Evolutionary conservation across 2,329 filamentous ascomycete species (phyloP), one percentile per base, ranked within the genome.

Genomic region (Verticillium longisporum): DNA sequence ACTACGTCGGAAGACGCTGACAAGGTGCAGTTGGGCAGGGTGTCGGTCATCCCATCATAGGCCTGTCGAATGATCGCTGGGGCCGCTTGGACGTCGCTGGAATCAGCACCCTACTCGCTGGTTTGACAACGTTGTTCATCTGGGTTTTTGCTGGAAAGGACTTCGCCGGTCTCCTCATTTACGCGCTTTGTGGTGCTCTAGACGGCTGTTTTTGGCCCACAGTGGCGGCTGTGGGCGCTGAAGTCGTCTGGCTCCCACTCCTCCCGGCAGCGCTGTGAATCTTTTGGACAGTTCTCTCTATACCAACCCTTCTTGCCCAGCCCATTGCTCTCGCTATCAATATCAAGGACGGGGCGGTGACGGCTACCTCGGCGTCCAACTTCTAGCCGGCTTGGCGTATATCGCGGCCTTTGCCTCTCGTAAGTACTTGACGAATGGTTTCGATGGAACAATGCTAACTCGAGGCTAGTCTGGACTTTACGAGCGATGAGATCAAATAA

Each of bases 11-110:
- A 7, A 7, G 15, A 9, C 26, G 10, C 53, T 36, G 18, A 4
- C 7, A 18, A 18, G 4, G n/a, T 15, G 2, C 56, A 78, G 76
- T 85, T n/a, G 79, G 80, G 0, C 84, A 87, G 69, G 88, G 82
- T 1, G 63, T 92, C 11, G 90, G 90, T 1, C 79, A 90, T 13
- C 90, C 90, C 1, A 73, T 87, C 1, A 87, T 94, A 54, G 91
- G 90, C 0, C 85, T 89, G 61, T 88, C 88, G 61, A 89, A 86
- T 61, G 91, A 94, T 70, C 76, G 74, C 1, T 79, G 88, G 7
- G 90, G 91, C 0, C 80, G 89, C 11, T 82, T 94, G 66, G 93
- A 94, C 69, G 87, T 92, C 75, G 87, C 89, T 1, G 80, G 77
- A 2, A 69, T 83, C 0, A 85, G 86, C 71, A 91, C 89, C 0